Evolutionary conservation across 2,329 filamentous ascomycete genomes (phyloP).

Genomic region (Neofusicoccum kwambonambiense): DNA sequence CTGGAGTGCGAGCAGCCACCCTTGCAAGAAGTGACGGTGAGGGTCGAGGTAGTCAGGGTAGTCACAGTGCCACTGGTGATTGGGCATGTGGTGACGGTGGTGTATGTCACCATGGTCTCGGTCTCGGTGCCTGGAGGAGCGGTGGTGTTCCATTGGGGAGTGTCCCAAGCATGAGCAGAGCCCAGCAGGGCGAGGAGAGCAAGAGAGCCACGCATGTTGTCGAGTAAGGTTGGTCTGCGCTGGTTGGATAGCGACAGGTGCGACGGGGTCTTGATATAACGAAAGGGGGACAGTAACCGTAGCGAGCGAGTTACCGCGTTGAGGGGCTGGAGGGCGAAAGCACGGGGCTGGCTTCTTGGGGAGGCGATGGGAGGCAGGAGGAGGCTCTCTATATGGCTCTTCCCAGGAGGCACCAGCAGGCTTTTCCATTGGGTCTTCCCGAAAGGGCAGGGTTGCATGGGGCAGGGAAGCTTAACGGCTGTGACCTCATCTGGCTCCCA

Average conservation of each 20-base stretch:
- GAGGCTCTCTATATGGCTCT: slow-evolving; percentile 4
- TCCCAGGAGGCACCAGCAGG: not conserved
- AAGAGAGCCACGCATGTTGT: slow-evolving; percentile 31
- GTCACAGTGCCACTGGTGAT: slow-evolving; percentile 17
- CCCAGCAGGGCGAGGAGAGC: slow-evolving; percentile 34
- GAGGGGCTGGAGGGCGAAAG: not conserved
- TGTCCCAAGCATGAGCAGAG: slow-evolving; percentile 25
- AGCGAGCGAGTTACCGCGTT: slow-evolving; percentile 35
- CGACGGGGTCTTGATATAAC: slow-evolving; percentile 24
- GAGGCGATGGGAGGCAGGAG: not conserved
- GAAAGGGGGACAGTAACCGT: slow-evolving; percentile 35
- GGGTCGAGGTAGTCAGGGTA: slow-evolving; percentile 16
- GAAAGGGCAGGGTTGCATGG: slow-evolving; percentile 6
- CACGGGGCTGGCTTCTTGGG: slow-evolving; percentile 9
- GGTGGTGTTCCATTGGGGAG: not conserved
- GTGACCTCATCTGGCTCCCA: slow-evolving; percentile 5
- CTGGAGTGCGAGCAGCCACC: slow-evolving; percentile 10
- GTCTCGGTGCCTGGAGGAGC: not conserved
- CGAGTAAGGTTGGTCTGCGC: not conserved
- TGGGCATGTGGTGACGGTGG: slow-evolving; percentile 18
- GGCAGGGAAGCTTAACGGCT: not conserved
- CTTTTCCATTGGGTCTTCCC: not conserved
- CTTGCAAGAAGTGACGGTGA: slow-evolving; percentile 19
- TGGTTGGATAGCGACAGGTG: slow-evolving; percentile 9
- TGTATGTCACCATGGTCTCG: slow-evolving; percentile 12